Conservation (phyloP, 768 basidiomycete genomes). For the Pholiota microspora region DNA sequence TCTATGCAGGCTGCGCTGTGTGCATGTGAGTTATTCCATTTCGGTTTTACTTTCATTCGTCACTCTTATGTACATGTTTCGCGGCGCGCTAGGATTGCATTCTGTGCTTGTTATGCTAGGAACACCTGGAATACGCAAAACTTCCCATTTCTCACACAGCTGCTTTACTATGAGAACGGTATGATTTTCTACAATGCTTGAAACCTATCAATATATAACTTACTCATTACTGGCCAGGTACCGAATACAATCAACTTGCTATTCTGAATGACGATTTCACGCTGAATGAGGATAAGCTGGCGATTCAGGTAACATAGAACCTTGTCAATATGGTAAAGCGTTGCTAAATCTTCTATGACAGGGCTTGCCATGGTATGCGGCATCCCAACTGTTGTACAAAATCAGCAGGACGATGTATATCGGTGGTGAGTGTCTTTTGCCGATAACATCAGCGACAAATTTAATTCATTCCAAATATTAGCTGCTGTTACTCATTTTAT, state of each 20-base stretch:
- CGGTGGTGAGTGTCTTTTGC: slow-evolving; percentile 32
- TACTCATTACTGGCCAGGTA: slow-evolving; percentile 23
- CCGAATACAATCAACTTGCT: slow-evolving; percentile 46
- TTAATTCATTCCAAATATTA: neutral
- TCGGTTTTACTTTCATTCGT: too few species aligned
- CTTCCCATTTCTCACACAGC: slow-evolving; percentile 59
- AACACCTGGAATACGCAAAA: slow-evolving; percentile 58
- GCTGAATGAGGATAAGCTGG: slow-evolving; percentile 49
- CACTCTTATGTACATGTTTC: too few species aligned
- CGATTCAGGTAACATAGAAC: slow-evolving; percentile 27
- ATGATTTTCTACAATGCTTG: neutral
- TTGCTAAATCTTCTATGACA: too few species aligned
- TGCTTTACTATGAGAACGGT: slow-evolving; percentile 45
- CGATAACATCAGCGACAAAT: too few species aligned
- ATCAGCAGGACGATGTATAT: slow-evolving; percentile 36
- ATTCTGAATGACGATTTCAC: slow-evolving; percentile 51
- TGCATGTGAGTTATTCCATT: slow-evolving; percentile 52
- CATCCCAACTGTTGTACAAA: slow-evolving; percentile 41
- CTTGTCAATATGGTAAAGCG: too few species aligned
- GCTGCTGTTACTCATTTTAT: slow-evolving; percentile 49
- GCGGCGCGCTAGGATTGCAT: slow-evolving; percentile 37
- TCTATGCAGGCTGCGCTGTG: slow-evolving; percentile 46
- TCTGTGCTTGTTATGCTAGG: slow-evolving; percentile 40
- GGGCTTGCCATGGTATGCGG: slow-evolving; percentile 47
- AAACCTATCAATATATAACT: neutral